Evolutionary conservation across 208 protist species (phyloP), one percentile per base, ranked within the genome.

Genomic region (Trypanosoma brucei): DNA sequence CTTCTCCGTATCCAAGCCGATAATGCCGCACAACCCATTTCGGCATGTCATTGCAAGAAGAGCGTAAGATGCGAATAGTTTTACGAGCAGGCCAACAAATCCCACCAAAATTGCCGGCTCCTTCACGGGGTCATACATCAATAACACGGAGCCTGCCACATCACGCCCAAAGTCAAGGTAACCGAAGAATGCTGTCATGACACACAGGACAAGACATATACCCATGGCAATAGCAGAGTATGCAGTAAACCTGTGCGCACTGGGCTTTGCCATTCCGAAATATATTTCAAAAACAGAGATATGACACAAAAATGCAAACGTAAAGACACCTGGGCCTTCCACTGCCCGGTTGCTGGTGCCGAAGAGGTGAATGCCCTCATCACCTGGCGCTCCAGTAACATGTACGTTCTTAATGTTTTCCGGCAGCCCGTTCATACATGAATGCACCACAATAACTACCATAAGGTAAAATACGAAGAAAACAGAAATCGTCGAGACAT

Each of bases 71-170:
- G 84, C 76, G 52, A 72, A 83, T 45, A 85, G 61, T 69, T 85
- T 88, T 39, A 87, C 34, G 55, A 82, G 67, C 50, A 92, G 70
- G n/a, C 78, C 82, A 31, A 79, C 56, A 74, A 81, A 88, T n/a
- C 68, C 70, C 6, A 81, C 71, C 38, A 73, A 75, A 64, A 88
- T 76, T 35, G 83, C 67, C 40, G 68, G 64, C 40, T 86, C 78
- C 52, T 80, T 55, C 13, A 76, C 45, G 1, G 85, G 82, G 70
- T 86, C 68, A 66, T 88, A 88, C 72, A 81, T 73, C 35, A 75
- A 72, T 36, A 92, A 65, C 3, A 81, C 69, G 34, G 84, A 84
- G 67, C 68, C 78, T 8, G 52, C 59, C 14, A 83, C 65, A 35
- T 55, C 48, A 3, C 63, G 30, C 13, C 79, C 78, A 51, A 89